These are phyloP conservation scores for Sanguinoderma infundibulare DNA, from an alignment of 1,284 basidiomycete genomes.

Conservation along the genomic window DNA sequence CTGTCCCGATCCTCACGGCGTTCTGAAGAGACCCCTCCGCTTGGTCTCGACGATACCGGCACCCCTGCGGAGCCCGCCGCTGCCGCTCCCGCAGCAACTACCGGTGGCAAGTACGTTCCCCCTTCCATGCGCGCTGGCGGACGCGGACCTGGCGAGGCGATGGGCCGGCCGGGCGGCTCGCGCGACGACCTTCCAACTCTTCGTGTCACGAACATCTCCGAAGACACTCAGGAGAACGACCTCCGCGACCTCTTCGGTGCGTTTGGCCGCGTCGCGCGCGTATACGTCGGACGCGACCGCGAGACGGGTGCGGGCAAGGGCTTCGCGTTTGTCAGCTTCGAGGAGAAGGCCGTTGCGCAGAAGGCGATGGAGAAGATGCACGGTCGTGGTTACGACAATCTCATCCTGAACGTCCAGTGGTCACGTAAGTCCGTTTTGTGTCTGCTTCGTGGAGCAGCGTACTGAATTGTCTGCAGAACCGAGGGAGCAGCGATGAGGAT, in stretches of 20 bases:
- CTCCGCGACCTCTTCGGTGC: constrained; percentile 88
- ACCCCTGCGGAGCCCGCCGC: constrained; percentile 47
- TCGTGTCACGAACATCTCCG: constrained; percentile 96
- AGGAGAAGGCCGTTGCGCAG: constrained; percentile 82
- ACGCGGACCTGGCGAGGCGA: constrained; percentile 81
- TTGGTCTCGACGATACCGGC: constrained; percentile 56
- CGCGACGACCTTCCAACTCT: constrained; percentile 96
- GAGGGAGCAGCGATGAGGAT: constrained; percentile 36
- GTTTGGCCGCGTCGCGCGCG: constrained; percentile 86
- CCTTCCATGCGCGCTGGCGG: constrained; percentile 85
- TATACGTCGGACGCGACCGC: constrained; percentile 94
- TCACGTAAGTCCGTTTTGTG: constrained; percentile 51
- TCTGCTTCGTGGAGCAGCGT: not conserved
- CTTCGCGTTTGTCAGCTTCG: constrained; percentile 96
- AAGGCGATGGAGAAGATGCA: constrained; percentile 93
- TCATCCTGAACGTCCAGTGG: constrained; percentile 89
- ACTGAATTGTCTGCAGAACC: constrained; percentile 32
- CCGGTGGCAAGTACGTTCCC: constrained; percentile 89
- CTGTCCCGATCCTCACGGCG: constrained; percentile 15
- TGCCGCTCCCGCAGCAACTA: constrained; percentile 40
- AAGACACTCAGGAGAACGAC: constrained; percentile 95
- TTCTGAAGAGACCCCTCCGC: constrained; percentile 47
- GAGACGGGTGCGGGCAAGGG: constrained; percentile 97
- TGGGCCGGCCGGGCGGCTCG: constrained; percentile 62
- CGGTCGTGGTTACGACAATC: constrained; percentile 89